Base-by-base conservation (phyloP, 805 yeast species). In the Debaryomyces tyrocola region DNA sequence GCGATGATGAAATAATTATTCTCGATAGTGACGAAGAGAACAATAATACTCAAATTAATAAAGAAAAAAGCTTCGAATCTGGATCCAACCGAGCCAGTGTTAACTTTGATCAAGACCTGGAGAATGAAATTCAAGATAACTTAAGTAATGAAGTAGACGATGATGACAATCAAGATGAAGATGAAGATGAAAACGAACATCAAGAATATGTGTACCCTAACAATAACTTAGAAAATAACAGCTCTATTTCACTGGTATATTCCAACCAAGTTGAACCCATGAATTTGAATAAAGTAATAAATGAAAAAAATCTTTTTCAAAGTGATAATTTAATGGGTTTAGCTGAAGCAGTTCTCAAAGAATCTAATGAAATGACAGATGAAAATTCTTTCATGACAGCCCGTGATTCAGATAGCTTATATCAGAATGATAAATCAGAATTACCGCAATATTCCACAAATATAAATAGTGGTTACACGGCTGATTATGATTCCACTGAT, bases 401-500 rank as follows among this genome's bases (percentile, higher is more conserved):
- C 17, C 10, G 10, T 24, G 10, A 4, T 9, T 24, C 10, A 9
- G 27, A 9, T 24, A 24, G 10, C 27, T 24, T 24, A 24, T 24
- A 24, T 24, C 27, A 24, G 7, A 5, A 24, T 24, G 27, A 9
- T 24, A 24, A 24, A 24, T 6, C 10, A 7, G 10, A 5, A 7
- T 3, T 24, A 24, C 5, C 27, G 3, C 27, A 24, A 24, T 7
- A 24, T 24, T 24, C 27, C 10, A n/a, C 34, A n/a, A 31, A 31
- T 31, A 9, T 31, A 12, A 59, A 60, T 5, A 42, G 64, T 17
- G 55, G 58, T 46, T 63, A 56, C 33, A 50, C 56, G 3, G 38
- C 20, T 43, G 46, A 47, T 44, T 27, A 35, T 48, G 2, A 55
- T 51, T 41, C 59, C 54, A 21, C 46, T 48, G 49, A 52, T 31